Base-by-base conservation (phyloP, 345 rosid genomes). In the Populus alba region DNA sequence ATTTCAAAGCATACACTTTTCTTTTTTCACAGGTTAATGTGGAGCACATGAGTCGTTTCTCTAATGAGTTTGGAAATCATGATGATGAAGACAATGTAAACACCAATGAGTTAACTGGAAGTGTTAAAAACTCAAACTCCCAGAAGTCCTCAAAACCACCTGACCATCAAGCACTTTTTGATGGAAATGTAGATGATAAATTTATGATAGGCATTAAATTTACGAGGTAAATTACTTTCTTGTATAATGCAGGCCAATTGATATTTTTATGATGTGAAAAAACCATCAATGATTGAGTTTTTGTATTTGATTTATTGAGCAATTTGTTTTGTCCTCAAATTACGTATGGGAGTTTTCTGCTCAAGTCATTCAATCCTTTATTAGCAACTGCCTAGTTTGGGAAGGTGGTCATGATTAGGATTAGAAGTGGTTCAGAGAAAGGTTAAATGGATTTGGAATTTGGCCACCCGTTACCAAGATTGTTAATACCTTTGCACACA, bases 161-260 rank as follows among this genome's bases (percentile, higher is more conserved):
- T 71, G 99, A 95, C 83, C 89, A 86, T 85, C 89, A 86, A 80
- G 83, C 94, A 69, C 99, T 95, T 72, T 95, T 93, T 89, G 85
- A 87, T 81, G 92, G 90, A 49, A 94, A 95, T 79, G 77, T 65
- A 57, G 91, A 89, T 66, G 98, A 95, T 83, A 84, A 88, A 75
- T 93, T 95, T 75, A 91, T 90, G 93, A 72, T 93, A 63, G 99
- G 99, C 83, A 87, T 95, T 78, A 95, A 95, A 78, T 93, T 89
- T 86, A 95, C 98, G 11, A 93, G 96, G 99, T 93, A 87, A 80
- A 63, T 59, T 75, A 22, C n/a, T 29, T 73, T 37, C 37, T 47
- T 16, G 22, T 62, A 25, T 18, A 62, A 17, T 17, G 37, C 33
- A 38, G 66, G 35, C 29, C 7, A 29, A 65, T 63, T 76, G 66